Conservation (phyloP, 768 basidiomycete genomes). For the Hirschioporus abietinus region DNA sequence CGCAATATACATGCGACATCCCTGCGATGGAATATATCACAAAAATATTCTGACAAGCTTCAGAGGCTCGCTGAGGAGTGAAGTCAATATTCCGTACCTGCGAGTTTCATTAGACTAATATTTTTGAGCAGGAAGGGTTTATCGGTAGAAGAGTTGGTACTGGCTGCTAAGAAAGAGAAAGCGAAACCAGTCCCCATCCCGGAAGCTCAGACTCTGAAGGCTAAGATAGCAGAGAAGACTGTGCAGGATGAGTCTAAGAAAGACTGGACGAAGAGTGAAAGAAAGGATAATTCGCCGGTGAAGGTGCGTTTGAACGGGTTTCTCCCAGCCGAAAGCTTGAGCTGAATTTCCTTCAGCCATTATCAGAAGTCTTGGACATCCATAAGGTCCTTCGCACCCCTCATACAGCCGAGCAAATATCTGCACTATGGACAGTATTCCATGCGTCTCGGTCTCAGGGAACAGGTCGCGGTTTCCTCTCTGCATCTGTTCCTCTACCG, state of each 20-base stretch:
- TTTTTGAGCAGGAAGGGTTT: constrained; percentile 33
- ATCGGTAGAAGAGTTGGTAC: constrained; percentile 33
- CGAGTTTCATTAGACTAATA: constrained; percentile 9
- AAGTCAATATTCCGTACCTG: constrained; percentile 23
- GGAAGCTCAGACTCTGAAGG: constrained; percentile 26
- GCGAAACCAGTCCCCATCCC: constrained; percentile 26
- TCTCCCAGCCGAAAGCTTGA: constrained; percentile 6
- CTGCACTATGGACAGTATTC: constrained; percentile 84
- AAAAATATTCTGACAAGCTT: constrained; percentile 68
- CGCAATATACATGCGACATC: not conserved
- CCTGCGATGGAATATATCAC: not conserved
- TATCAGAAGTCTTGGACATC: constrained; percentile 77
- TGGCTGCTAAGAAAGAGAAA: constrained; percentile 23
- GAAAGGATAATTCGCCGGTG: constrained; percentile 65
- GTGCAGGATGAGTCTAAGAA: constrained; percentile 9
- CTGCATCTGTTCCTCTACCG: constrained; percentile 70
- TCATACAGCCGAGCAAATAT: constrained; percentile 69
- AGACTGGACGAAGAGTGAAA: constrained; percentile 17
- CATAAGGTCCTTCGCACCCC: constrained; percentile 58
- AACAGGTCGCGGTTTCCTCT: constrained; percentile 80
- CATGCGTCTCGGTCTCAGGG: constrained; percentile 77
- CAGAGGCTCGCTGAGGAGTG: constrained; percentile 60
- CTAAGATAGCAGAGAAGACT: constrained; percentile 17
- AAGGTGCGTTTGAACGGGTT: constrained; percentile 37
- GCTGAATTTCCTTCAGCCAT: constrained; percentile 46